Conservation (phyloP, 768 basidiomycete species). For the Leccinum uliginosum region DNA sequence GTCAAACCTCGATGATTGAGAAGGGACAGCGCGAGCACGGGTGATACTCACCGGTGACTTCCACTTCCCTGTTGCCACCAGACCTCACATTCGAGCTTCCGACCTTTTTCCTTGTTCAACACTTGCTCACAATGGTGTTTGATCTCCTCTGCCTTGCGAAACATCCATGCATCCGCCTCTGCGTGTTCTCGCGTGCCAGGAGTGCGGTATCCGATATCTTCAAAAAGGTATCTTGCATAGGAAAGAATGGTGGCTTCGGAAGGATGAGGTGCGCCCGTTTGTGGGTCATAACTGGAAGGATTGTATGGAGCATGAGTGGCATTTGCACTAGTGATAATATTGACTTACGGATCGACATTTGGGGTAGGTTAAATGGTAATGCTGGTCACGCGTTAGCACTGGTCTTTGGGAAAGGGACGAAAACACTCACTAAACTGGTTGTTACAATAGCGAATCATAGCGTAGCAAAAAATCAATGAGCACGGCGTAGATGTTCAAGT, state of each 20-base stretch:
- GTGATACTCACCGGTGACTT: constrained; percentile 65
- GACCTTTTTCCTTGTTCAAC: constrained; percentile 34
- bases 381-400: constrained; percentile 32
- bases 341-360: constrained; percentile 46
- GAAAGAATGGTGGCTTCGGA: constrained; percentile 67
- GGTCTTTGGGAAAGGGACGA: not conserved
- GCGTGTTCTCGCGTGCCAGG: constrained; percentile 90
- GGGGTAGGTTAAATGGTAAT: constrained; percentile 60
- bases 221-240: constrained; percentile 65
- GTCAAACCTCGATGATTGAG: constrained; percentile 62
- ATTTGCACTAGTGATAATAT: not conserved
- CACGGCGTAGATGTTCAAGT: no score
- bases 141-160: constrained; percentile 36
- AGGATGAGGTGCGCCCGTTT: constrained; percentile 60
- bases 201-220: constrained; percentile 86
- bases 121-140: constrained; percentile 56
- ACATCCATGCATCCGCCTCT: constrained; percentile 78
- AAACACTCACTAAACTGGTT: constrained; percentile 46
- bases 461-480: no score
- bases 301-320: not conserved
- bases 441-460: constrained; percentile 43
- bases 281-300: constrained; percentile 44
- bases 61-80: constrained; percentile 90
- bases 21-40: not conserved
- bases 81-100: constrained; percentile 84